phyloP scores from a whole-genome alignment of 176 grass and related monocot genomes.

The Bothriochloa decipiens region DNA sequence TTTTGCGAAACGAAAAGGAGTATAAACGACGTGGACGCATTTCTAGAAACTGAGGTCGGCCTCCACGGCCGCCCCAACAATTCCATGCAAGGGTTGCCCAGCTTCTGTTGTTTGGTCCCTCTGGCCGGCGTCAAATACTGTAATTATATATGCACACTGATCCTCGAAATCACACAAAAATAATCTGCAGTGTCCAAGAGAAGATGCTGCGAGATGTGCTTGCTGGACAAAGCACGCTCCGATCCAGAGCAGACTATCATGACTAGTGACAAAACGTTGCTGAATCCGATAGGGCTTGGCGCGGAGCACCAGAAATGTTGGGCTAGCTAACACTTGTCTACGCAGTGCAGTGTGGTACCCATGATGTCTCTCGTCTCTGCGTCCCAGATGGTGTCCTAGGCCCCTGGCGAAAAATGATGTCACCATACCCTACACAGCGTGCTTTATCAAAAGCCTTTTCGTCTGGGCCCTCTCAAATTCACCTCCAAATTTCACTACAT shows the following conservation, averaged over 20 bases:
- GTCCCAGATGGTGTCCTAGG: neutral
- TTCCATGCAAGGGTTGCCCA: too few species aligned
- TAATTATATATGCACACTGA: neutral
- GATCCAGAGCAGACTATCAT: constrained; percentile 5
- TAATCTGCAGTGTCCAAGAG: constrained; percentile 1
- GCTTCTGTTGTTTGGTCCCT: neutral
- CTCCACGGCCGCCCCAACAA: too few species aligned
- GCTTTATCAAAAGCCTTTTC: neutral
- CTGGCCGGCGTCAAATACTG: neutral
- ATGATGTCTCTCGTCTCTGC: neutral
- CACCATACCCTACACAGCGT: neutral
- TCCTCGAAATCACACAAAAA: neutral
- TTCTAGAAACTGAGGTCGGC: too few species aligned
- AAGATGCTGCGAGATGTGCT: neutral
- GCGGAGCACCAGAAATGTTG: constrained; percentile 28
- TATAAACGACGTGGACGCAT: too few species aligned
- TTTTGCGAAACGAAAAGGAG: too few species aligned
- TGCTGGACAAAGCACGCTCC: neutral
- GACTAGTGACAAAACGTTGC: neutral
- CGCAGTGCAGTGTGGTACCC: neutral
- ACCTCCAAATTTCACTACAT: too few species aligned
- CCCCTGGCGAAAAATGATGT: neutral
- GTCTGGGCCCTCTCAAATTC: too few species aligned
- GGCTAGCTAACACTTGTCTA: neutral
- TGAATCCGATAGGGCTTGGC: constrained; percentile 13